phyloP scores from a whole-genome alignment of 495 filamentous ascomycete genomes.

The Hypoxylon lenormandii region DNA sequence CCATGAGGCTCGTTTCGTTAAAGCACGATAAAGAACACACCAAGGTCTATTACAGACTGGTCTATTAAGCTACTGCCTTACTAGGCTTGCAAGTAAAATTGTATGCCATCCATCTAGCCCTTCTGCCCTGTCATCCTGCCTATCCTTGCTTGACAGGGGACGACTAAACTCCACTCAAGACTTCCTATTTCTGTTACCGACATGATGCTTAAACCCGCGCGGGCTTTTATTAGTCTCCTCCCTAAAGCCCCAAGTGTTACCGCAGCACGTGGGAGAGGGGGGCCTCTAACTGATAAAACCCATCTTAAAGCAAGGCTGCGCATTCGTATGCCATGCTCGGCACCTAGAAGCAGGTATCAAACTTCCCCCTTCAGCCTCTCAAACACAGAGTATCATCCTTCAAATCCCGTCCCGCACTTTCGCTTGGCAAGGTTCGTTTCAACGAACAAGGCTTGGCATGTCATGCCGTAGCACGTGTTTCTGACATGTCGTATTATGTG shows the following conservation, averaged over 20 bases:
- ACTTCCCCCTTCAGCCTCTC: conserved; percentile 4
- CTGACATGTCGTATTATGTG: neutral
- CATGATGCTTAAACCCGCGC: conserved; percentile 14
- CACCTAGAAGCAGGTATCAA: conserved; percentile 3
- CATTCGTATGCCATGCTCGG: conserved; percentile 3
- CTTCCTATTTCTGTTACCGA: conserved; percentile 23
- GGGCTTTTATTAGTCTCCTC: conserved; percentile 7
- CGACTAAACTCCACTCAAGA: conserved; percentile 16
- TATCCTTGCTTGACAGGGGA: conserved; percentile 12
- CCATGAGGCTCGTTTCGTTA: neutral
- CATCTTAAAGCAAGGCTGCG: conserved; percentile 17
- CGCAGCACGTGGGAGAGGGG: conserved; percentile 33
- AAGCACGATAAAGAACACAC: neutral
- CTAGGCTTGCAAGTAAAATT: conserved; percentile 12
- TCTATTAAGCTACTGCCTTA: conserved; percentile 1
- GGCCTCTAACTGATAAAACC: conserved; percentile 3
- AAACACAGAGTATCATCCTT: conserved; percentile 4
- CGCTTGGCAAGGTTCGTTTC: neutral
- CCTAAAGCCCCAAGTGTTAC: conserved; percentile 23
- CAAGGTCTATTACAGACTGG: neutral
- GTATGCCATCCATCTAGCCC: neutral
- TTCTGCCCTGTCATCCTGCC: conserved; percentile 13
- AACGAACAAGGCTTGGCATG: neutral
- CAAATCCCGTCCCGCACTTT: neutral
- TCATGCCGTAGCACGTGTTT: neutral